Percentiles rank a stretch among this genome's conserved stretches.
Conservation (phyloP, 208 protist genomes). For the Acanthamoeba rhysodes region DNA sequence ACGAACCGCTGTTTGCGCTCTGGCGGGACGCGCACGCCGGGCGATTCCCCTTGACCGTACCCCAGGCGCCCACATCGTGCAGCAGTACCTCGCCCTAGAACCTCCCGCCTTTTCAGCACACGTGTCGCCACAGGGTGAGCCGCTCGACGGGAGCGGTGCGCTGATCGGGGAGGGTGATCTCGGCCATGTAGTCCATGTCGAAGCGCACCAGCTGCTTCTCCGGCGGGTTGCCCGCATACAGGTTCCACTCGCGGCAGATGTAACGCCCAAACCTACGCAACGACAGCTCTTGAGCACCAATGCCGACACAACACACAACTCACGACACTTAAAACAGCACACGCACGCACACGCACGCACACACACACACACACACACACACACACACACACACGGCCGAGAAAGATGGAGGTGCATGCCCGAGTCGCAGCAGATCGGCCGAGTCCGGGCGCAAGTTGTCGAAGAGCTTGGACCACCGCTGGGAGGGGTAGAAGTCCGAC, state of each 20-base stretch:
- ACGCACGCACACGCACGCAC: too few species aligned
- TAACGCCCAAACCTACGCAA: not conserved
- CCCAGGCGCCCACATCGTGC: not conserved
- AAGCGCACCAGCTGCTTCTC: not conserved
- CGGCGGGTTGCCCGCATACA: not conserved
- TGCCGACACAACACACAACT: too few species aligned
- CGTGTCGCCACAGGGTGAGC: not conserved
- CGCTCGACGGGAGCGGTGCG: not conserved
- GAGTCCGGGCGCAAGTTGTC: not conserved
- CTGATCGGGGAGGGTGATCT: not conserved
- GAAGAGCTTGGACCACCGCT: slow-evolving; percentile 28
- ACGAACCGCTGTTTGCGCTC: slow-evolving; percentile 41
- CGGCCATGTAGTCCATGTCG: not conserved
- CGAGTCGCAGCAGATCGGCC: not conserved
- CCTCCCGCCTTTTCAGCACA: not conserved
- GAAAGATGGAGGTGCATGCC: not conserved
- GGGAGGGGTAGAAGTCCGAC: not conserved
- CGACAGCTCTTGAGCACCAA: too few species aligned
- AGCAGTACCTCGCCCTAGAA: too few species aligned
- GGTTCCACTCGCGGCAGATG: slow-evolving; percentile 45
- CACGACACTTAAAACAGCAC: too few species aligned
- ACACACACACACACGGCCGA: too few species aligned
- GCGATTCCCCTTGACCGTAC: not conserved
- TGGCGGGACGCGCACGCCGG: slow-evolving; percentile 24
- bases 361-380: too few species aligned